Base-by-base conservation (phyloP, 108 stramenopile species). In the Cyclotella baltica region DNA sequence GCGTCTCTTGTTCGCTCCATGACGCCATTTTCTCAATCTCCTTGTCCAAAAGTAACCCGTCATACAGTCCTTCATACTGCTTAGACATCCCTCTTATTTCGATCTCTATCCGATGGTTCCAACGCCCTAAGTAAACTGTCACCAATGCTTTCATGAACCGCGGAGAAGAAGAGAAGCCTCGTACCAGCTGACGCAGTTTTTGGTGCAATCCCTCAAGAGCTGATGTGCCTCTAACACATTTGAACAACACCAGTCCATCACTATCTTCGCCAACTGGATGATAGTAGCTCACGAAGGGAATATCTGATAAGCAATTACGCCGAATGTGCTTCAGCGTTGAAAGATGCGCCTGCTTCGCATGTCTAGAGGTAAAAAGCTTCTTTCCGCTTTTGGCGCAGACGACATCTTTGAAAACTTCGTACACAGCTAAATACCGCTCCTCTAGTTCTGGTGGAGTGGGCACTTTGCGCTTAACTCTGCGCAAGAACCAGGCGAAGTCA, bases 41-140 rank as follows among this genome's bases (percentile, higher is more conserved):
- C 13, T 73, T 61, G 10, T 73, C 72, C 0, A 73, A 20, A 0
- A 73, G 35, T 5, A 9, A 3, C 0, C 59, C 72, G 48, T 73
- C 72, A 64, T 73, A 73, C 0, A 73, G 31, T 2, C 48, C 62
- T 29, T 64, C 37, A 62, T 73, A 73, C 59, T 73, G 27, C 36
- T 30, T 30, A 6, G 58, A 22, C 59, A 73, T 30, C 2, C 72
- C 72, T 63, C 59, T 62, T 19, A 20, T 34, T 50, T 73, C 50
- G 6, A 73, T 59, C 38, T 73, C 72, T 34, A 73, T 73, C 1
- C 61, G 33, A 18, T 73, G 72, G 31, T 73, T 73, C 72, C 72
- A 73, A 18, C 33, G 2, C 0, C 38, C 33, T 6, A 64, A 19
- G 11, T 30, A 73, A 8, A 35, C 59, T 0, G 59, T 46, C 3